phyloP scores from a whole-genome alignment of 1,284 basidiomycete species.

The Rhodotorula sp. region DNA sequence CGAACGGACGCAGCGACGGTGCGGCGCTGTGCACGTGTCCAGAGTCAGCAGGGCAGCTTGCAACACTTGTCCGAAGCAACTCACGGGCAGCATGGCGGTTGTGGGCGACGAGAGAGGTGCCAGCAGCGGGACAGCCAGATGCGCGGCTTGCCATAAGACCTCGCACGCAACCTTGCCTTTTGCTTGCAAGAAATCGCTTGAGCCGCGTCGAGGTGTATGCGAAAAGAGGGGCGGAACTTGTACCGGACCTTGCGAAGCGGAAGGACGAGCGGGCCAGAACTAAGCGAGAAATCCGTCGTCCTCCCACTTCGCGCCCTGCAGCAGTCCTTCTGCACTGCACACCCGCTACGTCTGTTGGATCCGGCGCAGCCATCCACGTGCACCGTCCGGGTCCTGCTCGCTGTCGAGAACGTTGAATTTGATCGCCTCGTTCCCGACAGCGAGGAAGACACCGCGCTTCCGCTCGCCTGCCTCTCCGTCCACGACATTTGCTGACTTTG shows the following conservation, averaged over 20 bases:
- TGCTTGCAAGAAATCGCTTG: neutral
- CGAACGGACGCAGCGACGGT: conserved; percentile 13
- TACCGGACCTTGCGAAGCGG: too few species aligned
- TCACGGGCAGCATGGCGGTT: neutral
- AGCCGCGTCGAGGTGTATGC: too few species aligned
- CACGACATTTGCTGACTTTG: neutral
- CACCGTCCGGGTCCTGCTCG: neutral
- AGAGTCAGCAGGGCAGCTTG: neutral
- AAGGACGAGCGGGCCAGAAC: too few species aligned
- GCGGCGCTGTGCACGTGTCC: neutral
- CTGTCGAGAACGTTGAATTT: conserved; percentile 40
- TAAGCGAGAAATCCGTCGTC: too few species aligned
- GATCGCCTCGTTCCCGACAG: conserved; percentile 43
- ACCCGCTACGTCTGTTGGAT: neutral
- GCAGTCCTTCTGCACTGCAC: neutral
- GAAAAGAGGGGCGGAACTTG: too few species aligned
- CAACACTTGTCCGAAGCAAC: neutral
- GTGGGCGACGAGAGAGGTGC: neutral
- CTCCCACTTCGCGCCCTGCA: too few species aligned
- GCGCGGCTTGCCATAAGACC: too few species aligned
- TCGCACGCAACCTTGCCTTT: too few species aligned
- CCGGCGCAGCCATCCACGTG: conserved; percentile 1
- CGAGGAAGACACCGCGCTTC: conserved; percentile 23
- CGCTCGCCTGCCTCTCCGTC: neutral
- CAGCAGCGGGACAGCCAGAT: neutral